Conservation (phyloP, 23 red algal genomes). For the Gracilaria caudata region DNA sequence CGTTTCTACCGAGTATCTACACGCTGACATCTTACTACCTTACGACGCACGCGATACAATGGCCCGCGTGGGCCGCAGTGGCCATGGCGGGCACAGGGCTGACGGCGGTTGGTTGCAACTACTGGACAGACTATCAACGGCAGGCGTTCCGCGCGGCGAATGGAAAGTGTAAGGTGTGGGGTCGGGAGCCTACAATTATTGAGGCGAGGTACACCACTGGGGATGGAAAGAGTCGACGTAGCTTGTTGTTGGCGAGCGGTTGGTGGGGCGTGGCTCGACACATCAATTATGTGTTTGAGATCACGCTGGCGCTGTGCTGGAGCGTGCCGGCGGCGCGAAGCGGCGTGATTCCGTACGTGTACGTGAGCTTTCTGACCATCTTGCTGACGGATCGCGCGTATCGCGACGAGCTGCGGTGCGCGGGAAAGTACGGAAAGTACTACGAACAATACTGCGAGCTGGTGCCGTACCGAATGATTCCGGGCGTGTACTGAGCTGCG, state of each 20-base stretch:
- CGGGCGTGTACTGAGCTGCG: constrained; percentile 57
- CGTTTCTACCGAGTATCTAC: constrained; percentile 77
- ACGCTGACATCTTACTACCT: constrained; percentile 73
- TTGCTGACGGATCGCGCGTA: constrained; percentile 88
- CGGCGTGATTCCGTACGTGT: constrained; percentile 77
- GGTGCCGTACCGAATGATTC: constrained; percentile 82
- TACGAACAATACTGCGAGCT: constrained; percentile 90
- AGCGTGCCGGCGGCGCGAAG: constrained; percentile 74
- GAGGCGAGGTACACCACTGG: constrained; percentile 72
- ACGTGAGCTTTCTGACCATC: constrained; percentile 92
- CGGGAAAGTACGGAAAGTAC: constrained; percentile 76
- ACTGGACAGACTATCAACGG: constrained; percentile 68
- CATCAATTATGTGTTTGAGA: constrained; percentile 95
- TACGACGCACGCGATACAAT: constrained; percentile 41
- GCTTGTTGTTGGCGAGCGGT: constrained; percentile 85
- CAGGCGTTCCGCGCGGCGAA: constrained; percentile 61
- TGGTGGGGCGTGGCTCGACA: constrained; percentile 95
- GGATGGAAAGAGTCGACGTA: constrained; percentile 66
- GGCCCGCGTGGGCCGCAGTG: not conserved
- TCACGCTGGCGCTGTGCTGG: constrained; percentile 82
- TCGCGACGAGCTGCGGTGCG: constrained; percentile 87
- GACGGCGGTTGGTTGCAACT: constrained; percentile 58
- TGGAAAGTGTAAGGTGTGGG: constrained; percentile 71
- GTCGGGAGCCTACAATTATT: constrained; percentile 43
- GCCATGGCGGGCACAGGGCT: constrained; percentile 37